Conservation (phyloP, 2,329 filamentous ascomycete genomes). For the Colletotrichum graminicola region DNA sequence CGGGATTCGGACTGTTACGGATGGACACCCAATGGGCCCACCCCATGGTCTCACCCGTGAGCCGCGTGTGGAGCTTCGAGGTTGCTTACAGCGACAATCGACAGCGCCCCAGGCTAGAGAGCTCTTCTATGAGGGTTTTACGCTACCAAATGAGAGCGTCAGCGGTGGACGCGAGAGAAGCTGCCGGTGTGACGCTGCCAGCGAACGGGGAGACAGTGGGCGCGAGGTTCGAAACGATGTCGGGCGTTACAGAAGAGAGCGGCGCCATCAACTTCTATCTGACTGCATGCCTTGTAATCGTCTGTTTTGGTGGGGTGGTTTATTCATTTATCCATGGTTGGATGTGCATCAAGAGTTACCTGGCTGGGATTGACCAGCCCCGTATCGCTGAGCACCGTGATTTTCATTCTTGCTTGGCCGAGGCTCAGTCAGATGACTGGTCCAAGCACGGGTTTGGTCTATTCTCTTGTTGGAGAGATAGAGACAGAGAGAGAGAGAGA, state of each 20-base stretch:
- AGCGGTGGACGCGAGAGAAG: slow-evolving; percentile 1
- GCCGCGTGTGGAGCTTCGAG: slow-evolving; percentile 2
- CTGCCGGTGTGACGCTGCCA: slow-evolving; percentile 21
- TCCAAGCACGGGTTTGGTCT: not conserved
- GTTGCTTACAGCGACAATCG: slow-evolving; percentile 3
- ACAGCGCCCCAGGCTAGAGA: not conserved
- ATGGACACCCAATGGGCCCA: slow-evolving; percentile 11
- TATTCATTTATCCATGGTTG: not conserved
- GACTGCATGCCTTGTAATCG: slow-evolving; percentile 4
- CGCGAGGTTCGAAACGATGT: too few species aligned
- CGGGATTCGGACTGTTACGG: slow-evolving; percentile 28
- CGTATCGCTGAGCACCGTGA: not conserved
- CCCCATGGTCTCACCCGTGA: not conserved
- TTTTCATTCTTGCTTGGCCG: slow-evolving; percentile 15
- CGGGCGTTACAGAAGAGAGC: not conserved
- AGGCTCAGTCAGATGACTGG: slow-evolving; percentile 19
- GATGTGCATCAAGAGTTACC: slow-evolving; percentile 1
- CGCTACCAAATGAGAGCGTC: slow-evolving; percentile 10
- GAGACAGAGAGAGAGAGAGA: too few species aligned
- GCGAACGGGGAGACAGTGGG: slow-evolving; percentile 9
- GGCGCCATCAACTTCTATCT: not conserved
- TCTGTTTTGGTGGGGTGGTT: not conserved
- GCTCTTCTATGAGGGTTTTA: slow-evolving; percentile 19
- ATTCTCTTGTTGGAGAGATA: not conserved
- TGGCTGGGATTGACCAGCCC: not conserved